Evolutionary conservation across 345 rosid genomes (phyloP).

Genomic region (Melaleuca alternifolia): DNA sequence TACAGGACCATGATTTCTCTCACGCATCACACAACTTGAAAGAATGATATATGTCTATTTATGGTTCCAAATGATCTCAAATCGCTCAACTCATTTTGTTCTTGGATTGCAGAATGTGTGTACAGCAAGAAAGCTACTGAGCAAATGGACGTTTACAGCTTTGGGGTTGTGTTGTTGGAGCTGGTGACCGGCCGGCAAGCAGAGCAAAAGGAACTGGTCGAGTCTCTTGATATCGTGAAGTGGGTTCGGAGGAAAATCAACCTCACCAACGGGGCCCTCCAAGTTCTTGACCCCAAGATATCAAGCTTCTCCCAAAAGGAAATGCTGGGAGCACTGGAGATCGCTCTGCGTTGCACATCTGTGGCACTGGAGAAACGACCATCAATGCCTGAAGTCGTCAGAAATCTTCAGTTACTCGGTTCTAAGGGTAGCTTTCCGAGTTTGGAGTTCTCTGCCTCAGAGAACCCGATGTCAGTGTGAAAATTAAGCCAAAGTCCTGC

Average conservation of each 20-base stretch:
- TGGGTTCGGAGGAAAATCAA: constrained; percentile 90
- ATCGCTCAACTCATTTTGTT: background rate
- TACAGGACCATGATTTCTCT: background rate
- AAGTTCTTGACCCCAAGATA: constrained; percentile 67
- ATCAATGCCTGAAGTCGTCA: constrained; percentile 50
- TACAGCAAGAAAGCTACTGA: constrained; percentile 76
- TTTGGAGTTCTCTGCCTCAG: constrained; percentile 9
- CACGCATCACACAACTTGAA: background rate
- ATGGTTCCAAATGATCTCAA: background rate
- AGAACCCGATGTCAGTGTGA: constrained; percentile 2
- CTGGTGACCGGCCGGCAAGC: constrained; percentile 68
- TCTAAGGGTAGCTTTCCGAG: constrained; percentile 7
- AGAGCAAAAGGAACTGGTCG: constrained; percentile 32
- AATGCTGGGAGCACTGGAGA: constrained; percentile 63
- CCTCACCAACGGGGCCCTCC: constrained; percentile 54
- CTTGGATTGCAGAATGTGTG: constrained; percentile 45
- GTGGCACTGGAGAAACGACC: constrained; percentile 81
- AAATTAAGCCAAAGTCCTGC: background rate
- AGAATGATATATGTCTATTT: background rate
- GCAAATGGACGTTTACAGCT: constrained; percentile 84
- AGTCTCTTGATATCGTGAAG: constrained; percentile 61
- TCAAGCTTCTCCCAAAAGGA: constrained; percentile 31
- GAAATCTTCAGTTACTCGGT: constrained; percentile 44
- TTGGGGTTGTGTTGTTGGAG: constrained; percentile 76
- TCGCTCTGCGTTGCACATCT: constrained; percentile 68